These are phyloP conservation scores for Taiozyma sp. DNA, from an alignment of 1,139 yeast genomes.

Conservation along the genomic window DNA sequence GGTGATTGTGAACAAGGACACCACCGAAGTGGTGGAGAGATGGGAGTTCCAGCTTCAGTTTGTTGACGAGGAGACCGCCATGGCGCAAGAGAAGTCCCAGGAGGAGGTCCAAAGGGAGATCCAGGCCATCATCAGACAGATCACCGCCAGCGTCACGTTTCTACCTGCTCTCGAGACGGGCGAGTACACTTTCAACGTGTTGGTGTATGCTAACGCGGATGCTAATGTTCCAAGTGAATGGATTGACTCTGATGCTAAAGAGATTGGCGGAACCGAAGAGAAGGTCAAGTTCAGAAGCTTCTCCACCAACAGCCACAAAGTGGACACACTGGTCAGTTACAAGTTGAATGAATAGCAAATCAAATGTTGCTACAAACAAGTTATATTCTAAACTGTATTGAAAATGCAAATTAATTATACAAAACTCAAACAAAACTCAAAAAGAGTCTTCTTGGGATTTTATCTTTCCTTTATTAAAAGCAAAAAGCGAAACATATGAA, in stretches of 20 bases:
- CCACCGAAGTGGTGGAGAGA: conserved; percentile 69
- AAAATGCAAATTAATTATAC: neutral
- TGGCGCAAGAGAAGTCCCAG: conserved; percentile 2
- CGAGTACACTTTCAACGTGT: conserved; percentile 77
- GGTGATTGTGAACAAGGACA: conserved; percentile 63
- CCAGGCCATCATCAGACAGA: conserved; percentile 82
- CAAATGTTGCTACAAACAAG: neutral
- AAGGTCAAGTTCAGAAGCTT: conserved; percentile 68
- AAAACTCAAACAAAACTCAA: neutral
- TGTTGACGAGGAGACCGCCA: conserved; percentile 9
- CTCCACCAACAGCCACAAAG: conserved; percentile 62
- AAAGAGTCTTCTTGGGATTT: no score
- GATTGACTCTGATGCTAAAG: conserved; percentile 73
- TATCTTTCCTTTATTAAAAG: neutral
- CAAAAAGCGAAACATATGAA: neutral
- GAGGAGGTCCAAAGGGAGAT: conserved; percentile 64
- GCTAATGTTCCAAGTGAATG: conserved; percentile 78
- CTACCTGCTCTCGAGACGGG: conserved; percentile 69
- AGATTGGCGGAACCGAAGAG: conserved; percentile 46
- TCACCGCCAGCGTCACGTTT: conserved; percentile 84
- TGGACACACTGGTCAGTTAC: conserved; percentile 78
- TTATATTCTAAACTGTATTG: neutral
- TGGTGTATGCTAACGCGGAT: conserved; percentile 74
- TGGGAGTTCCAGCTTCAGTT: conserved; percentile 80
- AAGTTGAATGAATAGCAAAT: conserved; percentile 26